Base-by-base conservation (phyloP, 2,329 filamentous ascomycete species). In the Trematosphaeria pertusa region DNA sequence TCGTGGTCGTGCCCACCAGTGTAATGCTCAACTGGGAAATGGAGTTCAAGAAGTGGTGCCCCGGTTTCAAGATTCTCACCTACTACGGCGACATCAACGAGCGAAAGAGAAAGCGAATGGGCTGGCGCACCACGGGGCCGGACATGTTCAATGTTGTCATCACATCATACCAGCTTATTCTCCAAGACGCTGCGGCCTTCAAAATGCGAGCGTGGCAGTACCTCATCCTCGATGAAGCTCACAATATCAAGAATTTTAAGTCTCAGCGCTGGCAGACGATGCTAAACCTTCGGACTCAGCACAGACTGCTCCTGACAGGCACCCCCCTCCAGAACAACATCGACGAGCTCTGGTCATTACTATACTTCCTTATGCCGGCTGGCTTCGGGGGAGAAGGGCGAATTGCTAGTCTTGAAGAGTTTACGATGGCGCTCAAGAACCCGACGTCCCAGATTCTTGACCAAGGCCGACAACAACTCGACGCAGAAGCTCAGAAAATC, bases 11-110 rank as follows among this genome's bases (percentile, higher is more conserved):
- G 2, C 94, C 94, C 1, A 99, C 94, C 2, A 97, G 92, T 72
- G 95, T 99, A 37, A 97, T 99, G 81, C 84, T 99, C 56, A 99
- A 99, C 68, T 99, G 94, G 94, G 95, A 99, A 71, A 97, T 97
- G 88, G 94, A 99, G 73, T 99, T 99, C 81, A 97, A 97, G 68
- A 99, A 99, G 70, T 99, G 93, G 85, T 90, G 92, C 46, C 94
- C 95, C 3, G 93, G 94, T 0, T 99, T 99, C 79, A 97, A 97
- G 69, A 96, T 99, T 45, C 79, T 99, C 48, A 94, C 92, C 0
- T 99, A 99, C 75, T 99, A 97, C 68, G 94, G 95, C 33, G 90
- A 87, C 32, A 88, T 92, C 61, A 91, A 97, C 58, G 94, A 99
- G 73, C 87, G 94, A 35, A 92, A 90, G 69, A 81, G 87, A 57